phyloP scores from a whole-genome alignment of 2,329 filamentous ascomycete species.

The Cadophora luteo-olivacea region DNA sequence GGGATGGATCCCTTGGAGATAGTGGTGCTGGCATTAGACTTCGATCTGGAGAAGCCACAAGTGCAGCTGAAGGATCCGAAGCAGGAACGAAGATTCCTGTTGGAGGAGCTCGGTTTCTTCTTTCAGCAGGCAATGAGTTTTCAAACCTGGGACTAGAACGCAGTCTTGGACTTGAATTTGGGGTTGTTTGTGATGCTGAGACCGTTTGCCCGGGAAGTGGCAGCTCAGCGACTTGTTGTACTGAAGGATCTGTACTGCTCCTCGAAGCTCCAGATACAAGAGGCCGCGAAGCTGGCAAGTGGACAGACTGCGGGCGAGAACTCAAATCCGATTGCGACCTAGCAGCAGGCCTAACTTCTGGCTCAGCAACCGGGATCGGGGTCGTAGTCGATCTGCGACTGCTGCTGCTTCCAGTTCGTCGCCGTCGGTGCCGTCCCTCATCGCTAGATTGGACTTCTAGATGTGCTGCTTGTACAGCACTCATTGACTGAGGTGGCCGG shows the following conservation, averaged over 20 bases:
- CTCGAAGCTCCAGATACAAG: slow-evolving; percentile 31
- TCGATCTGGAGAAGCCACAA: slow-evolving; percentile 33
- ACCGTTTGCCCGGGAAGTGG: slow-evolving; percentile 26
- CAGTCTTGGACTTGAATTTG: slow-evolving; percentile 34
- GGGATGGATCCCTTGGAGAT: slow-evolving; percentile 36
- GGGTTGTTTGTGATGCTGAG: slow-evolving; percentile 29
- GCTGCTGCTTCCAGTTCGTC: slow-evolving; percentile 58
- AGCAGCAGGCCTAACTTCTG: slow-evolving; percentile 55
- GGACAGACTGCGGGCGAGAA: slow-evolving; percentile 45
- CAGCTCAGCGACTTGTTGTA: slow-evolving; percentile 33
- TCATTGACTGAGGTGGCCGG: slow-evolving; percentile 54
- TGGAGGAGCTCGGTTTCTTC: slow-evolving; percentile 35
- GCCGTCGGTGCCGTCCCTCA: slow-evolving; percentile 54
- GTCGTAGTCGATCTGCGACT: slow-evolving; percentile 60
- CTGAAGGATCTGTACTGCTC: slow-evolving; percentile 42
- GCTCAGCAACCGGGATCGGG: slow-evolving; percentile 51
- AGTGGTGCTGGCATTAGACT: slow-evolving; percentile 41
- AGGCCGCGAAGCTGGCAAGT: slow-evolving; percentile 33
- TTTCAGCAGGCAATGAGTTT: slow-evolving; percentile 22
- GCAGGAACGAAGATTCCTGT: slow-evolving; percentile 35
- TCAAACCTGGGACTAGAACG: slow-evolving; percentile 31
- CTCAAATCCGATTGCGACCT: slow-evolving; percentile 71
- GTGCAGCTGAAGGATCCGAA: slow-evolving; percentile 28
- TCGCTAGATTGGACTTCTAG: slow-evolving; percentile 57
- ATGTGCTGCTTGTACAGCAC: slow-evolving; percentile 52